Percentiles rank a stretch among this genome's conserved stretches.
phyloP scores from a whole-genome alignment of 2,329 filamentous ascomycete genomes.

The Gaeumannomyces tritici region DNA sequence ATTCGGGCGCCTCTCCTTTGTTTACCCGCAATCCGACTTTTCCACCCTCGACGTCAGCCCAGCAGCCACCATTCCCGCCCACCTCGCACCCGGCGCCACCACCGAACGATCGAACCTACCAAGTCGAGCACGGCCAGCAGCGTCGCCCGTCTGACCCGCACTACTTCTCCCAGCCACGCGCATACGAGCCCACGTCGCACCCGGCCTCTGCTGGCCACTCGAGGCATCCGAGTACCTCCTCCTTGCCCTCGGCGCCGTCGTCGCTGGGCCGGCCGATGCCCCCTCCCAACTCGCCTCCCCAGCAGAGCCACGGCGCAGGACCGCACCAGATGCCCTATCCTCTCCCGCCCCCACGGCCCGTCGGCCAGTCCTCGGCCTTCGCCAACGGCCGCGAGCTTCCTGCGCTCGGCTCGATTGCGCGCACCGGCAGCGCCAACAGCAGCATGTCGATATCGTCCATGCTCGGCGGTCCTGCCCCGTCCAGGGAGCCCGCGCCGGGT shows the following conservation, averaged over 20 bases:
- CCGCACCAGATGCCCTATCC: constrained; percentile 27
- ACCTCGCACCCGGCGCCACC: constrained; percentile 10
- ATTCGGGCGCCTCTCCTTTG: constrained; percentile 18
- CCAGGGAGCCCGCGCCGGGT: constrained; percentile 23
- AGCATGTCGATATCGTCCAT: constrained; percentile 55
- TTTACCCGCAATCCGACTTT: constrained; percentile 18
- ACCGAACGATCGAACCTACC: constrained; percentile 15
- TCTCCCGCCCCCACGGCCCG: constrained; percentile 34
- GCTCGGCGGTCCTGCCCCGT: constrained; percentile 40
- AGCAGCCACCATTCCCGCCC: constrained; percentile 9
- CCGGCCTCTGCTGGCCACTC: constrained; percentile 22
- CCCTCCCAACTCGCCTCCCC: constrained; percentile 32
- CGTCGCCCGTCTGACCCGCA: constrained; percentile 33
- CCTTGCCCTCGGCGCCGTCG: constrained; percentile 25
- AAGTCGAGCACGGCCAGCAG: constrained; percentile 19
- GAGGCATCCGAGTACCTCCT: constrained; percentile 34
- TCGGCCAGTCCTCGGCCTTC: constrained; percentile 34
- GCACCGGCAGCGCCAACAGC: constrained; percentile 37
- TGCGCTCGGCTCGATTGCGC: constrained; percentile 37
- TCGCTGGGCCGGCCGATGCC: constrained; percentile 33
- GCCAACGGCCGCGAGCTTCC: constrained; percentile 42
- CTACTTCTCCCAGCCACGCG: constrained; percentile 27
- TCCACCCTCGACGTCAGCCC: constrained; percentile 11
- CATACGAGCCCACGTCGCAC: constrained; percentile 20
- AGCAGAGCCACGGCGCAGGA: constrained; percentile 16